Evolutionary conservation across 441 rosid species (phyloP).

Genomic region (Manihot esculenta): DNA sequence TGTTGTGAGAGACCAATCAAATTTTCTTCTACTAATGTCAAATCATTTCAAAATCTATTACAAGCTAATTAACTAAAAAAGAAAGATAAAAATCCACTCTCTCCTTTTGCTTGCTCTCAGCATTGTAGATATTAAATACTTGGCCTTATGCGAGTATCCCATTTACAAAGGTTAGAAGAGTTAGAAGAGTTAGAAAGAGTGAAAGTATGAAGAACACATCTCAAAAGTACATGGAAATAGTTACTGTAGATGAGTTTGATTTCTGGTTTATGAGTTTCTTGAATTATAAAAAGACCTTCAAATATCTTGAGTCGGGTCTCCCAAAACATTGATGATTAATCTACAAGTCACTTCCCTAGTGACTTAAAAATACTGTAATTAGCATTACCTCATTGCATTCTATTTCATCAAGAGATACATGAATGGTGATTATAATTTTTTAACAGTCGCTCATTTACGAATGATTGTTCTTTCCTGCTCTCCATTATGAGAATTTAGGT

Average conservation of each 20-base stretch:
- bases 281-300: conserved; percentile 56
- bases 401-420: neutral
- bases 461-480: too few relatives aligned
- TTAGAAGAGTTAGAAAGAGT: conserved; percentile 50
- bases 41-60: conserved; percentile 38
- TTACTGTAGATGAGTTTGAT: conserved; percentile 59
- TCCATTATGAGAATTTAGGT: too few relatives aligned
- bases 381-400: neutral
- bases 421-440: too few relatives aligned
- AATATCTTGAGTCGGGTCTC: conserved; percentile 46
- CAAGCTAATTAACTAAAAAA: conserved; percentile 39
- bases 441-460: too few relatives aligned
- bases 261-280: conserved; percentile 96
- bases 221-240: conserved; percentile 61
- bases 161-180: conserved; percentile 41
- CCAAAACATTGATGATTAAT: conserved; percentile 9
- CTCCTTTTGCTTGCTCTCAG: too few relatives aligned
- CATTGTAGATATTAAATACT: too few relatives aligned
- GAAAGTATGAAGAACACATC: conserved; percentile 60
- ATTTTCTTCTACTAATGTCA: conserved; percentile 51
- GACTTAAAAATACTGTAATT: neutral
- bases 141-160: conserved; percentile 62
- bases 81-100: too few relatives aligned
- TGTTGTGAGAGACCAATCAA: conserved; percentile 70
- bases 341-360: neutral